phyloP scores from a whole-genome alignment of 1,139 yeast genomes.

The Nadsonia starkeyi-henricii region DNA sequence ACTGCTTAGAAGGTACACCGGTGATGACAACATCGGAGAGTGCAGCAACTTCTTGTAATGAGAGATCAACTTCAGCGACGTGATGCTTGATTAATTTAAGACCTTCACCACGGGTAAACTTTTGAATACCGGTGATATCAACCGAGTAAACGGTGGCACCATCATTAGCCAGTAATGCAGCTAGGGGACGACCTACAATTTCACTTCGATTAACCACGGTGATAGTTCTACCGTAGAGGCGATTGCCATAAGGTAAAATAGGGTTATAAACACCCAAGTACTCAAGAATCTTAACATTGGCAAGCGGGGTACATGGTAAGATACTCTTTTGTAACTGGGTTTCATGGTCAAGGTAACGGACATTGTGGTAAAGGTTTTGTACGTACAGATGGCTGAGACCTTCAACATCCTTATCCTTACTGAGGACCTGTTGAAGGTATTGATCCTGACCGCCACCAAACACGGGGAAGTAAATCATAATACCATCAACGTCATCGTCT shows the following conservation, averaged over 20 bases:
- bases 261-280: slow-evolving; percentile 77
- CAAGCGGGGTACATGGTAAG: slow-evolving; percentile 91
- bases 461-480: slow-evolving; percentile 97
- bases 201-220: slow-evolving; percentile 87
- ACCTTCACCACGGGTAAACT: slow-evolving; percentile 89
- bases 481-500: slow-evolving; percentile 70
- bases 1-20: slow-evolving; percentile 75
- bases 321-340: slow-evolving; percentile 63
- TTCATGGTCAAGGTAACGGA: slow-evolving; percentile 61
- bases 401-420: slow-evolving; percentile 85
- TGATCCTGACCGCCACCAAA: slow-evolving; percentile 92
- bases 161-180: slow-evolving; percentile 89
- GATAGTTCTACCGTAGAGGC: slow-evolving; percentile 83
- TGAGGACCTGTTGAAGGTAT: slow-evolving; percentile 80
- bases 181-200: slow-evolving; percentile 93
- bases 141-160: slow-evolving; percentile 94
- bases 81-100: slow-evolving; percentile 70
- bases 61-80: slow-evolving; percentile 47
- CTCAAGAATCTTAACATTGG: slow-evolving; percentile 84
- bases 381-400: slow-evolving; percentile 85
- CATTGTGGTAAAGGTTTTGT: slow-evolving; percentile 87
- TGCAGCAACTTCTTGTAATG: slow-evolving; percentile 51
- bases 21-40: slow-evolving; percentile 86
- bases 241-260: slow-evolving; percentile 72
- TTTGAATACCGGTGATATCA: slow-evolving; percentile 76